These are phyloP conservation scores for Akanthomyces dipterigenus DNA, from an alignment of 2,329 filamentous ascomycete genomes.

Conservation along the genomic window DNA sequence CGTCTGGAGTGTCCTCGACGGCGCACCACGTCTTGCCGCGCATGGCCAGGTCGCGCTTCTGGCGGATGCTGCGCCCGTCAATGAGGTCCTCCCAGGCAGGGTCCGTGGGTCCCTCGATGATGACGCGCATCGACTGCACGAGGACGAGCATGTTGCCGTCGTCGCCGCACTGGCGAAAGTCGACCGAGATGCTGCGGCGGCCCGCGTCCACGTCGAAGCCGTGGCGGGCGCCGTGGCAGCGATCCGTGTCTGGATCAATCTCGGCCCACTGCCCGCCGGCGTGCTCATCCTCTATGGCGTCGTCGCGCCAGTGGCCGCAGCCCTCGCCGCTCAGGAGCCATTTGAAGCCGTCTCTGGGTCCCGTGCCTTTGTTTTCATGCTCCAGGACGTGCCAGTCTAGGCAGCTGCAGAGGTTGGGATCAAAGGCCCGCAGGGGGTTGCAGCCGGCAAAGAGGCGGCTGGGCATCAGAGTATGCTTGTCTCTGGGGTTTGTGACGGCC, in stretches of 20 bases:
- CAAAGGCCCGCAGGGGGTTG: neutral
- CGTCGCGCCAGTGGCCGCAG: neutral
- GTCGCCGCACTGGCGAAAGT: neutral
- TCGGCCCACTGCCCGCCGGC: neutral
- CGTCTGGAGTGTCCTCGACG: neutral
- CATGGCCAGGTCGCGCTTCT: neutral
- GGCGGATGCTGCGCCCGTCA: too few relatives aligned
- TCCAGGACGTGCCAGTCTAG: neutral
- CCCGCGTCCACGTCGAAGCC: neutral
- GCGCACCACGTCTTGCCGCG: neutral
- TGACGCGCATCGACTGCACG: neutral
- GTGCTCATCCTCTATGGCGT: neutral
- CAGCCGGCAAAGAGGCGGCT: neutral
- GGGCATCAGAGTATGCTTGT: neutral
- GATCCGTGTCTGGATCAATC: neutral
- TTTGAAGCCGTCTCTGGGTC: neutral
- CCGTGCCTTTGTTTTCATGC: neutral
- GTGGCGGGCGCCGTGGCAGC: neutral
- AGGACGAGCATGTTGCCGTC: neutral
- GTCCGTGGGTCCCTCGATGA: neutral
- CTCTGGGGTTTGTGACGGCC: neutral
- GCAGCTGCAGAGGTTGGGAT: slow-evolving; percentile 11
- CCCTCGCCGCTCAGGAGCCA: neutral
- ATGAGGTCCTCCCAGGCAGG: neutral
- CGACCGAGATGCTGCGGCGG: neutral